Conservation (phyloP, 2,329 filamentous ascomycete genomes). For the Atkinsonella hypoxylon region DNA sequence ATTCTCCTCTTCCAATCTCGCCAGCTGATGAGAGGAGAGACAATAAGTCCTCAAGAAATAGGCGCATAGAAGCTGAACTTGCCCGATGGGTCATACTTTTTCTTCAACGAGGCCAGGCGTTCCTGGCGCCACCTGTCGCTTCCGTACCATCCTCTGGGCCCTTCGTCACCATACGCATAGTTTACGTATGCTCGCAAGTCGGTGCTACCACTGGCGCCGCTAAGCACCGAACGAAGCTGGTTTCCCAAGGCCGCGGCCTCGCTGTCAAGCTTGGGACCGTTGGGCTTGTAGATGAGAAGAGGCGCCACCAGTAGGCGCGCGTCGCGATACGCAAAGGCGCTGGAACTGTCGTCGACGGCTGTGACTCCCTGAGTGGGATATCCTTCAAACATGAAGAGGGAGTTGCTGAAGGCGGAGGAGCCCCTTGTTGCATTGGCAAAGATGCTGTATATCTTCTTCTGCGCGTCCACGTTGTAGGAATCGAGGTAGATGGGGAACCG, state of each 20-base stretch:
- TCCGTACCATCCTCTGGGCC: constrained; percentile 29
- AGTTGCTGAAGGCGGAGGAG: constrained; percentile 15
- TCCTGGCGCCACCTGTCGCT: constrained; percentile 34
- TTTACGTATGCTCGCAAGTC: constrained; percentile 33
- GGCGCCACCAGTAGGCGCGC: constrained; percentile 30
- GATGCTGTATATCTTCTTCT: constrained; percentile 18
- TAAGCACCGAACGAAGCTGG: constrained; percentile 24
- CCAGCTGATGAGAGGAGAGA: too few relatives aligned
- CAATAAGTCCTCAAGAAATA: neutral
- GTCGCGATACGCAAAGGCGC: constrained; percentile 33
- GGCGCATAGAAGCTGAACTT: constrained; percentile 31
- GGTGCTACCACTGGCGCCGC: constrained; percentile 19
- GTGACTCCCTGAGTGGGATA: constrained; percentile 35
- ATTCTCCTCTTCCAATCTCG: neutral
- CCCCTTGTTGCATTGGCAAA: constrained; percentile 18
- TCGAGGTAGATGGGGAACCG: constrained; percentile 32
- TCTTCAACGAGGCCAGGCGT: constrained; percentile 31
- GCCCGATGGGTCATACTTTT: constrained; percentile 31
- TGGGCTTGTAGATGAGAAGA: constrained; percentile 24
- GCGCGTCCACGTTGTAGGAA: constrained; percentile 22
- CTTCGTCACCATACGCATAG: constrained; percentile 36
- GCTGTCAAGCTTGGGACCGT: constrained; percentile 19
- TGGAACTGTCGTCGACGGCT: constrained; percentile 20
- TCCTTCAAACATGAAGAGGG: constrained; percentile 41
- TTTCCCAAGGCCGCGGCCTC: constrained; percentile 24